Percentiles rank a stretch among this genome's conserved stretches.
These are phyloP conservation scores for Quambalaria eucalypti DNA, from an alignment of 1,284 basidiomycete species.

Conservation along the genomic window DNA sequence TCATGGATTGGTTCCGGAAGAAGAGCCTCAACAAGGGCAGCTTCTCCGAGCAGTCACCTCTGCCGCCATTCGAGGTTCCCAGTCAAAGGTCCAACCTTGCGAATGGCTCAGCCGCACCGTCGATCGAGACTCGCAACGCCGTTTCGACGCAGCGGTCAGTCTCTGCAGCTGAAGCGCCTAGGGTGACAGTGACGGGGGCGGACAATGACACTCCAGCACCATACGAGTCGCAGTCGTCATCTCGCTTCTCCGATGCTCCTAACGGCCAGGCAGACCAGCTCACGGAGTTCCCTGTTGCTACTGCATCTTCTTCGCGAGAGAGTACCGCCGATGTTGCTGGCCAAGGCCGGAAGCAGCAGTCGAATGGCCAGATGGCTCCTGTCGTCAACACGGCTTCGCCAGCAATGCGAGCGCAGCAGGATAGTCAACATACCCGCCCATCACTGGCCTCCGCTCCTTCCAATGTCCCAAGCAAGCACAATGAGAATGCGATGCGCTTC, in stretches of 20 bases:
- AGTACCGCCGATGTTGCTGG: too few species aligned
- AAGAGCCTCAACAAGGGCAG: conserved; percentile 50
- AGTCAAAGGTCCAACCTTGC: conserved; percentile 8
- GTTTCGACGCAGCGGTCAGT: background rate
- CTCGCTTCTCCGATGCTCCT: background rate
- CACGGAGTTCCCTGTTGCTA: background rate
- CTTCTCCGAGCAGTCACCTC: conserved; percentile 33
- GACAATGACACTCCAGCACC: background rate
- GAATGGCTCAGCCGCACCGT: conserved; percentile 7
- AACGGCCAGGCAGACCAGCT: background rate
- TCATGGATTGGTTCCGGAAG: conserved; percentile 60
- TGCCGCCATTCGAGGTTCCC: conserved; percentile 22
- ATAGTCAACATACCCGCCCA: background rate
- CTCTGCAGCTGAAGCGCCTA: conserved; percentile 1
- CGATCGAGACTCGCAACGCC: background rate
- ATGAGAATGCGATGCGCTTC: conserved; percentile 55
- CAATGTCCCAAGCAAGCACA: conserved; percentile 7
- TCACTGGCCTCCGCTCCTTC: background rate
- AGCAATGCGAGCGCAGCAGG: background rate
- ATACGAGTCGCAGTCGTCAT: background rate
- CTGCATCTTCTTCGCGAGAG: background rate
- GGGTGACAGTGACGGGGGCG: conserved; percentile 19
- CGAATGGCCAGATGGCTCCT: background rate
- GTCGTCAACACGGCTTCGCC: background rate
- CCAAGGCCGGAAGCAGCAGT: too few species aligned